Evolutionary conservation across 148 eudicot species (phyloP), one percentile per base, ranked within the genome.

Genomic region (Persicaria maculosa): DNA sequence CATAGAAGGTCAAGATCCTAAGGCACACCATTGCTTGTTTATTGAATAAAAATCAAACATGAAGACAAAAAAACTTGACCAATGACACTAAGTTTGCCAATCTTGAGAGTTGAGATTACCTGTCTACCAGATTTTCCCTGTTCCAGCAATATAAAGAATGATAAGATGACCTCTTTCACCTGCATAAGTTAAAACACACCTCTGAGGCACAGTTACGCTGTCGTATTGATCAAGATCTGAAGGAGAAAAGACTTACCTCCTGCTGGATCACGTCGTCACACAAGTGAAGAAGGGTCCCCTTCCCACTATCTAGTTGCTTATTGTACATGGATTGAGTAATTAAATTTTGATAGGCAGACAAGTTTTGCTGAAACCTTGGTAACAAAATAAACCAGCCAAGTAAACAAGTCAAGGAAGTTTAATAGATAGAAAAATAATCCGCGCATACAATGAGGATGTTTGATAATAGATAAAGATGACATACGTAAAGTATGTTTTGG

Each of bases 291-390:
- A 95, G 97, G 75, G 99, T 95, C 79, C 99, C 97, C 82, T 83
- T 90, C 84, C 99, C 97, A 77, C 98, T 92, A 82, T 95, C 98
- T 50, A 95, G 84, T 79, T 95, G 98, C 78, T 95, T 95, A 81
- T 95, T 97, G 77, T 95, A 95, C 99, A 95, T 95, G 50, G 97
- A 95, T 79, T 92, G 91, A 25, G 99, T 95, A 54, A 92, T 93
- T 81, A 95, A 76, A 76, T 86, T 95, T 85, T 77, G 94, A 83
- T 95, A 95, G 19, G 85, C 76, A 76, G 88, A 91, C 94, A 95
- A 76, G 80, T 92, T 95, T 79, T 81, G 86, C 81, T 95, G 97
- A 86, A 92, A 95, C 80, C 99, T 95, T 80, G 40, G 40, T 31
- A 75, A 83, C 36, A 75, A 68, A 46, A 20, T 50, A 65, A 73